phyloP scores from a whole-genome alignment of 2,329 filamentous ascomycete species.

The Ophiosphaerella narmari region DNA sequence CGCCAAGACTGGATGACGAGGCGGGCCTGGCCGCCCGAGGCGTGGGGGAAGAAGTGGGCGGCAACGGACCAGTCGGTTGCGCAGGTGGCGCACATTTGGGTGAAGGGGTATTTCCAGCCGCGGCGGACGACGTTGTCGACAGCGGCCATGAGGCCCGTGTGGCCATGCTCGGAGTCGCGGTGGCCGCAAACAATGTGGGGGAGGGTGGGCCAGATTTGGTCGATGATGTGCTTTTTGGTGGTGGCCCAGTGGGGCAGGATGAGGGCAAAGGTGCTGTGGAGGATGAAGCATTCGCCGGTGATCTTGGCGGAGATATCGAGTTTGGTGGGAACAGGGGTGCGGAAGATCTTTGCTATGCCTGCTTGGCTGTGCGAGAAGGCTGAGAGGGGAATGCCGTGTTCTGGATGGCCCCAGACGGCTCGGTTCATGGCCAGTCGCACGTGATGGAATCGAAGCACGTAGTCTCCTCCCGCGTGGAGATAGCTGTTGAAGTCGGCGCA shows the following conservation, averaged over 20 bases:
- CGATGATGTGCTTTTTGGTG: conserved; percentile 11
- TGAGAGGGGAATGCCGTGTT: conserved; percentile 29
- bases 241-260: conserved; percentile 17
- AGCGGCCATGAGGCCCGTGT: conserved; percentile 24
- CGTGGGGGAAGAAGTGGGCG: conserved; percentile 5
- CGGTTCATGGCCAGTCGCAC: conserved; percentile 33
- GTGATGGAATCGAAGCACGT: conserved; percentile 35
- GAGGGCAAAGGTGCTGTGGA: conserved; percentile 24
- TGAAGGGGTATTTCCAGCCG: conserved; percentile 17
- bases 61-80: conserved; percentile 33
- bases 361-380: conserved; percentile 16
- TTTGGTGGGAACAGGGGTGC: conserved; percentile 14
- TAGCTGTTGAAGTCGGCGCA: conserved; percentile 36
- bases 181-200: conserved; percentile 34
- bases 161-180: conserved; percentile 26
- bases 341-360: conserved; percentile 17
- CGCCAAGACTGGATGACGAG: conserved; percentile 30
- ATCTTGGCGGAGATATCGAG: conserved; percentile 21
- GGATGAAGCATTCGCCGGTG: conserved; percentile 14
- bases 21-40: conserved; percentile 13
- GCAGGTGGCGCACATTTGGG: conserved; percentile 29
- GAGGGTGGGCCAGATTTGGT: conserved; percentile 22
- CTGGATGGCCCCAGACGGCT: conserved; percentile 14
- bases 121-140: conserved; percentile 26
- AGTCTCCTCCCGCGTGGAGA: conserved; percentile 19